These are phyloP conservation scores for Clonostachys solani DNA, from an alignment of 2,329 filamentous ascomycete genomes.

Conservation along the genomic window DNA sequence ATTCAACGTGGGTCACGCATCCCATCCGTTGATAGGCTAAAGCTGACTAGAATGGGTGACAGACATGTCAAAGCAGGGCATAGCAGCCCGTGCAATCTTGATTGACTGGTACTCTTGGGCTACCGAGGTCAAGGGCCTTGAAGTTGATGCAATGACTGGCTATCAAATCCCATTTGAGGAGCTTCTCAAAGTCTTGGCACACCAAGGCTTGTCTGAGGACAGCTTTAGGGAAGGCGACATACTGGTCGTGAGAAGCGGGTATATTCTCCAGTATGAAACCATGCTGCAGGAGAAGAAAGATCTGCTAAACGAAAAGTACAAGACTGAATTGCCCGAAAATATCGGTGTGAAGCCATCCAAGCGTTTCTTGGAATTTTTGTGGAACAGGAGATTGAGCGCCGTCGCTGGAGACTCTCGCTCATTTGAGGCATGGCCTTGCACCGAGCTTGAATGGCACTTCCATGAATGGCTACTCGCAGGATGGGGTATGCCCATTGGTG, in stretches of 20 bases:
- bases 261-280: slow-evolving; percentile 10
- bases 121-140: background rate
- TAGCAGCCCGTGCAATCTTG: slow-evolving; percentile 8
- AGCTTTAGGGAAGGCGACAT: slow-evolving; percentile 8
- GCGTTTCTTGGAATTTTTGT: slow-evolving; percentile 31
- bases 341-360: slow-evolving; percentile 30
- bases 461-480: slow-evolving; percentile 10
- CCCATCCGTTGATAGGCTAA: background rate
- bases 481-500: slow-evolving; percentile 13
- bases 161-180: slow-evolving; percentile 9
- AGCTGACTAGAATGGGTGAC: background rate
- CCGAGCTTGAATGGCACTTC: slow-evolving; percentile 11
- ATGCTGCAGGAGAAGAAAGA: slow-evolving; percentile 7
- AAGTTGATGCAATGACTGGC: slow-evolving; percentile 9
- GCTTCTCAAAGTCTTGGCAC: slow-evolving; percentile 4
- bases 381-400: slow-evolving; percentile 33
- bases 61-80: slow-evolving; percentile 9
- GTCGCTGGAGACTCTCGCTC: slow-evolving; percentile 31
- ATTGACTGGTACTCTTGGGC: slow-evolving; percentile 13
- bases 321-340: slow-evolving; percentile 7
- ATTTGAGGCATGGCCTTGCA: slow-evolving; percentile 31
- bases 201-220: slow-evolving; percentile 5
- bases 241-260: slow-evolving; percentile 11
- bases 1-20: slow-evolving; percentile 10
- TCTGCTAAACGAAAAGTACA: slow-evolving; percentile 8